A percentile compares a stretch with the other conserved stretches of the same genome.
Conservation (phyloP, 805 yeast species). For the Lipomyces chichibuensis region DNA sequence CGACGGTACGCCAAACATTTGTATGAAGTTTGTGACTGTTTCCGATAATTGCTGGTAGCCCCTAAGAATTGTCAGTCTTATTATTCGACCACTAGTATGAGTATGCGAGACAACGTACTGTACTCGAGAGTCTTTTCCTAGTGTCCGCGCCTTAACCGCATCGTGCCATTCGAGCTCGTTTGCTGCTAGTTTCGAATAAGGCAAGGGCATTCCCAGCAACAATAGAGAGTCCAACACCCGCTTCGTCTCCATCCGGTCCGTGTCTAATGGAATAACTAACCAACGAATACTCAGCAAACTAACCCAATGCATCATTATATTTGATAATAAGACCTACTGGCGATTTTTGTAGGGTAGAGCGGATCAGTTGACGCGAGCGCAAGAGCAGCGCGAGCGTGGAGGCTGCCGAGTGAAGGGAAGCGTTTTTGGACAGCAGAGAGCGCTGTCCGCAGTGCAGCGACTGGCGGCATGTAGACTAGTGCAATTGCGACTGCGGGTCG, state of each 20-base stretch:
- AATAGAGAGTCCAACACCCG: constrained; percentile 24
- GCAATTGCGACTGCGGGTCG: neutral
- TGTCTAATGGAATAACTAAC: constrained; percentile 23
- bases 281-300: neutral
- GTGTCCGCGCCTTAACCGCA: constrained; percentile 7
- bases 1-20: constrained; percentile 25
- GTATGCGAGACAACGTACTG: constrained; percentile 13
- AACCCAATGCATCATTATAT: neutral
- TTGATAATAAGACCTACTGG: constrained; percentile 12
- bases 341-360: constrained; percentile 14
- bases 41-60: constrained; percentile 8
- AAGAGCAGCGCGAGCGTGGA: constrained; percentile 28
- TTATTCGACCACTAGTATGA: neutral
- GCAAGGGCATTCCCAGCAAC: constrained; percentile 24
- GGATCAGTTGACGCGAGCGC: constrained; percentile 24
- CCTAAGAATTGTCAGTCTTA: constrained; percentile 9
- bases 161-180: constrained; percentile 25
- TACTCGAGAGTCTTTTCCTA: constrained; percentile 24
- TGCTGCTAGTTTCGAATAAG: constrained; percentile 12
- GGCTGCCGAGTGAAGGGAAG: constrained; percentile 24
- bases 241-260: constrained; percentile 19
- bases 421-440: constrained; percentile 19
- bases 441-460: constrained; percentile 17
- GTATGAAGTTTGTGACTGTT: constrained; percentile 25
- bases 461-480: constrained; percentile 1